phyloP scores from a whole-genome alignment of 192 early-diverging fungal genomes.

The Chytriomyces sp. region DNA sequence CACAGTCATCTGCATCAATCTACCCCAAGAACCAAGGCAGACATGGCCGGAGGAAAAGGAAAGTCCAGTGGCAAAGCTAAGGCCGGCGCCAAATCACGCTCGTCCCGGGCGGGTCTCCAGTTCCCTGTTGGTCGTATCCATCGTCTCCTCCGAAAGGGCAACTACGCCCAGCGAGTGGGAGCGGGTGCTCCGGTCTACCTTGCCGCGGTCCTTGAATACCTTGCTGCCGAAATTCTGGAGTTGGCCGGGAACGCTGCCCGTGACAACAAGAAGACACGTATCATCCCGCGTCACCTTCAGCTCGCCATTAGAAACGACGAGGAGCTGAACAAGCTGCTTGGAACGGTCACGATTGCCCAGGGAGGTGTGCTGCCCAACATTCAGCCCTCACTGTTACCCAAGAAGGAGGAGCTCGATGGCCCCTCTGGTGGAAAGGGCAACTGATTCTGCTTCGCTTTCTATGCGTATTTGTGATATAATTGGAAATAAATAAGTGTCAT shows the following conservation, averaged over 20 bases:
- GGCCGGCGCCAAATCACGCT: conserved; percentile 69
- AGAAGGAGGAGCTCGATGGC: not conserved
- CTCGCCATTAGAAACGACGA: conserved; percentile 96
- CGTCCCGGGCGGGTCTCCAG: conserved; percentile 89
- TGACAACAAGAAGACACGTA: conserved; percentile 91
- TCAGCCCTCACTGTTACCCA: conserved; percentile 8
- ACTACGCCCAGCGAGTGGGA: conserved; percentile 92
- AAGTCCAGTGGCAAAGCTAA: conserved; percentile 39
- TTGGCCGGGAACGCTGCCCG: conserved; percentile 93
- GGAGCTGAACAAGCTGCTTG: conserved; percentile 90
- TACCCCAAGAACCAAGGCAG: not conserved
- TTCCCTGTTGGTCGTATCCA: conserved; percentile 98
- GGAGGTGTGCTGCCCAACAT: conserved; percentile 79
- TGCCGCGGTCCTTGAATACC: conserved; percentile 94
- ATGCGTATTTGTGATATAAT: no score
- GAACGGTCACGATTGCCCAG: conserved; percentile 87
- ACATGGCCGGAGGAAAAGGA: conserved; percentile 51
- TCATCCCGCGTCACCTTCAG: conserved; percentile 94
- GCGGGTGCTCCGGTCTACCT: conserved; percentile 90
- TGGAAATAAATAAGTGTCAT: no score
- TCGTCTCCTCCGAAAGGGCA: conserved; percentile 90
- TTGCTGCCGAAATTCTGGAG: conserved; percentile 95
- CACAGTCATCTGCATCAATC: not conserved
- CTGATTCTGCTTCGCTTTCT: no score
- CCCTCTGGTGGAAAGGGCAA: not conserved